Conservation (phyloP, 2,329 filamentous ascomycete species). For the Pseudogymnoascus sp. region DNA sequence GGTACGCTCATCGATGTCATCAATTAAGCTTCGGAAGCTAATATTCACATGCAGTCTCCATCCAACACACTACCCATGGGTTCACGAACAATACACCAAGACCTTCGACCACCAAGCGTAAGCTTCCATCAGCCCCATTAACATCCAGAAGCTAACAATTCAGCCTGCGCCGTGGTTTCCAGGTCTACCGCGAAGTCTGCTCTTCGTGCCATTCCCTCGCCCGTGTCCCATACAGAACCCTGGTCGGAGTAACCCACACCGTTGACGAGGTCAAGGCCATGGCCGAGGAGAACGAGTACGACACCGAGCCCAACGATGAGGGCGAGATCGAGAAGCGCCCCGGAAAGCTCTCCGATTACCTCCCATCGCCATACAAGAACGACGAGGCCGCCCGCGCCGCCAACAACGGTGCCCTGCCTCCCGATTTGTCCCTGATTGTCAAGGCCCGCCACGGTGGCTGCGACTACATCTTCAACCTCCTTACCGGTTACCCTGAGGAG, state of each 20-base stretch:
- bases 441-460: conserved; percentile 97
- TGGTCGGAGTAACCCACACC: conserved; percentile 88
- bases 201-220: conserved; percentile 93
- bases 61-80: conserved; percentile 88
- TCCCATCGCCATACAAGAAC: conserved; percentile 94
- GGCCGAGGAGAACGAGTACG: conserved; percentile 98
- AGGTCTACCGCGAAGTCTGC: conserved; percentile 98
- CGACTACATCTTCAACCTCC: conserved; percentile 95
- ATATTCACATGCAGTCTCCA: conserved; percentile 60
- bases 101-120: conserved; percentile 96
- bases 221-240: conserved; percentile 85
- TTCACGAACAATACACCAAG: conserved; percentile 84
- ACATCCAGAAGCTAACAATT: conserved; percentile 20
- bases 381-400: conserved; percentile 95
- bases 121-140: conserved; percentile 36
- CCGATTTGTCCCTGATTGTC: conserved; percentile 94
- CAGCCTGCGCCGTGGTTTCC: conserved; percentile 96
- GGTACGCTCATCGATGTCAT: conserved; percentile 58
- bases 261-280: conserved; percentile 96
- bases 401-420: conserved; percentile 96
- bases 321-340: conserved; percentile 97
- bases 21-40: not conserved
- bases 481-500: conserved; percentile 97
- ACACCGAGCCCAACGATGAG: conserved; percentile 94
- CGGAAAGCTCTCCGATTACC: conserved; percentile 97